Percentiles rank a stretch among this genome's conserved stretches.
phyloP scores from a whole-genome alignment of 2,329 filamentous ascomycete genomes.

The Raffaelea deltoideospora region DNA sequence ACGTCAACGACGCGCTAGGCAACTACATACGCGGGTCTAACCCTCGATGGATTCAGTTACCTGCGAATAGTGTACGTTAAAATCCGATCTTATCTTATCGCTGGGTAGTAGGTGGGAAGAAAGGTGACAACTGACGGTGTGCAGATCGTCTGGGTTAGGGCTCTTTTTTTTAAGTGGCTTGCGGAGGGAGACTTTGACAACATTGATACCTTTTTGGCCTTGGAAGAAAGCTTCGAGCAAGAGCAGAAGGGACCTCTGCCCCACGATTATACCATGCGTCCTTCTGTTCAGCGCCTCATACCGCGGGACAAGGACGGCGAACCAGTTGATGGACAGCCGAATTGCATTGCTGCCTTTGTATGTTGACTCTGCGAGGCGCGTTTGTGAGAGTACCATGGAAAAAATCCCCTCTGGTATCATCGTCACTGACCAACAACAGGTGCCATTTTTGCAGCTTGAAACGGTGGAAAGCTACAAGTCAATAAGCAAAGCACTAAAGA shows the following conservation, averaged over 20 bases:
- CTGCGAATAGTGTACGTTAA: no score
- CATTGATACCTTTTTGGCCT: constrained; percentile 45
- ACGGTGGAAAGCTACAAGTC: constrained; percentile 35
- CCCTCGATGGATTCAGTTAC: no score
- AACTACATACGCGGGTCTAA: no score
- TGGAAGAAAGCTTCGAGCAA: constrained; percentile 46
- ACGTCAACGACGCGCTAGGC: no score
- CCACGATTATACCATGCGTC: constrained; percentile 48
- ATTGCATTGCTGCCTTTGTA: no score
- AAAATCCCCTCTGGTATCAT: constrained; percentile 9
- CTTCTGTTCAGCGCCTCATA: constrained; percentile 40
- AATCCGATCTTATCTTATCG: no score
- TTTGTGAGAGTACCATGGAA: constrained; percentile 6
- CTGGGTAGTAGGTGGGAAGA: no score
- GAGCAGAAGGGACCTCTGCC: constrained; percentile 42
- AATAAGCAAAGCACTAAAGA: constrained; percentile 38
- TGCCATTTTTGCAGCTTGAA: constrained; percentile 53
- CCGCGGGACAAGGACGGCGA: no score
- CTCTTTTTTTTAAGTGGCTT: constrained; percentile 47
- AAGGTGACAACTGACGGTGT: no score
- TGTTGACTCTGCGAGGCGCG: constrained; percentile 15
- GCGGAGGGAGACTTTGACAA: constrained; percentile 46
- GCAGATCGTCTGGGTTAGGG: no score
- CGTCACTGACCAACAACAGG: constrained; percentile 27
- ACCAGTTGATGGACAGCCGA: no score